Base-by-base conservation (phyloP, 176 grass and related monocot genomes). In the Bromus sterilis region DNA sequence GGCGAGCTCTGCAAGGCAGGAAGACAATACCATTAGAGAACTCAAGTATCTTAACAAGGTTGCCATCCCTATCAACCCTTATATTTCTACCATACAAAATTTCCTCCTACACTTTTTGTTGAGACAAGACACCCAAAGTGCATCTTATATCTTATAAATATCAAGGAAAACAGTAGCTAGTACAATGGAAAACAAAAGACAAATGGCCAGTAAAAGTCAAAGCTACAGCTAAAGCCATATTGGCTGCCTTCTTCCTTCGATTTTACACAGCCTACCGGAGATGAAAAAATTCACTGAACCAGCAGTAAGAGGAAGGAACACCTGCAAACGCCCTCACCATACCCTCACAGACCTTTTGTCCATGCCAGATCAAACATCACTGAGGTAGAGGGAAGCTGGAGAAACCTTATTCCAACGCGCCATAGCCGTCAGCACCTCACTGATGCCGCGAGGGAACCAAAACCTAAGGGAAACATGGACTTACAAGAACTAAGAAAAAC, bases 1-100 rank as follows among this genome's bases (percentile, higher is more conserved):
- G 33, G 77, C 15, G 13, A 81, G 79, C 63, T 85, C 87, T 89
- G 87, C 39, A 49, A 5, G 23, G 23, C 15, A 78, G 11, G 18
- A 76, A 64, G 11, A 49, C 14, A 80, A 56, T 23, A 61, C 23
- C 42, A 53, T 56, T 46, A 84, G 51, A 80, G 48, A 49, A 41
- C 80, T 15, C 21, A 26, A 33, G 4, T 35, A 26, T 61, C 2
- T 3, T 25, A 51, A 51, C 43, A 53, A 74, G 49, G 21, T 23
- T 36, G 10, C 15, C 77, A 49, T n/a, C 21, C 4, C 20, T 41
- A 51, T 60, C 35, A 60, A 40, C 2, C 1, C 3, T 37, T 21
- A 55, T 57, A 57, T 23, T 8, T 55, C 20, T 56, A 36, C 16
- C 29, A 53, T 32, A 8, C 40, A 2, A 37, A 57, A 41, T 30